Base-by-base conservation (phyloP, 352 stramenopile species). In the Phytopythium ostracodes region DNA sequence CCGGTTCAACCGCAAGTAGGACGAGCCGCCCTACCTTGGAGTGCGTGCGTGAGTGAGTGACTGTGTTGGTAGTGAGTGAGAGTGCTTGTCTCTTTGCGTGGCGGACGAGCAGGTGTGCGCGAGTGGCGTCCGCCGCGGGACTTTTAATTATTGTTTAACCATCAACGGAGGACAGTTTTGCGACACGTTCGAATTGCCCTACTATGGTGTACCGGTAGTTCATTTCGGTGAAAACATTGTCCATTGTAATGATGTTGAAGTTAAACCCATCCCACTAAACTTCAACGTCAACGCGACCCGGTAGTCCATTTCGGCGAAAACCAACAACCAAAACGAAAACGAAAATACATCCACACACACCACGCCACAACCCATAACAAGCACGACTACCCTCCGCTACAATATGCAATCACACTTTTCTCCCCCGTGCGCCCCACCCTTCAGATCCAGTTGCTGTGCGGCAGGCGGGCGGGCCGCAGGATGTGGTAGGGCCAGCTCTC, bases 381-480 rank as follows among this genome's bases (percentile, higher is more conserved):
- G 38, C 38, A 43, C 6, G 38, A 43, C 38, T 36, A 4, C 8
- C 40, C 14, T 18, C n/a, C n/a, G n/a, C n/a, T n/a, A n/a, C n/a
- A n/a, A n/a, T n/a, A n/a, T n/a, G n/a, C n/a, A n/a, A n/a, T n/a
- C n/a, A n/a, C n/a, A n/a, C n/a, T n/a, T n/a, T n/a, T n/a, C n/a
- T n/a, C n/a, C n/a, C n/a, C n/a, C n/a, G n/a, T n/a, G n/a, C n/a
- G n/a, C n/a, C n/a, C n/a, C n/a, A n/a, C n/a, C n/a, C n/a, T n/a
- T n/a, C 50, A 82, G 40, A 82, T 68, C 74, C 74, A 82, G 29
- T 59, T 66, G 46, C 72, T 75, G 56, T 68, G 60, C 10, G 75
- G 64, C 18, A 79, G 53, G 14, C 47, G 68, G 6, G 62, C 64
- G 2, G 72, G 70, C 7, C 67, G 72, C 51, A 83, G 57, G 24